Evolutionary conservation across 257 asterid genomes (phyloP).

Genomic region (Solanum pinnatisectum): DNA sequence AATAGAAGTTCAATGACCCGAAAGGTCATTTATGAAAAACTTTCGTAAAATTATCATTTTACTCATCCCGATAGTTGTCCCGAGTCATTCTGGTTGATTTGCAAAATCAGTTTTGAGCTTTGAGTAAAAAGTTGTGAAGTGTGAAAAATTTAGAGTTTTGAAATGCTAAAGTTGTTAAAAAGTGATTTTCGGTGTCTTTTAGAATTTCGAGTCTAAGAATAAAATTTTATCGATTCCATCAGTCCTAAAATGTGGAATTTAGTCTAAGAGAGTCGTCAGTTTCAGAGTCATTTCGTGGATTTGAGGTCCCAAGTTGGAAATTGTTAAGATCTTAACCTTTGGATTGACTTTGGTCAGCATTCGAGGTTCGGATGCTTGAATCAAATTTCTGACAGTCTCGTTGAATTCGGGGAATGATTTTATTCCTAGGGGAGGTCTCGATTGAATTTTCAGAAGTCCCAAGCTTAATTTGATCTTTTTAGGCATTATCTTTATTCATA

Average conservation of each 20-base stretch:
- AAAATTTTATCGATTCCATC: rapidly evolving
- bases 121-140: not conserved
- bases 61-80: not conserved
- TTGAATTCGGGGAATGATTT: not conserved
- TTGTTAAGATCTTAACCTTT: no score
- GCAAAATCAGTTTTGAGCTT: no score
- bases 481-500: not conserved
- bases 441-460: not conserved
- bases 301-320: not conserved
- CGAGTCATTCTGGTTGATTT: not conserved
- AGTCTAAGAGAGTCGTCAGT: not conserved
- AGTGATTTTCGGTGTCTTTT: not conserved
- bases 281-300: not conserved
- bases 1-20: not conserved
- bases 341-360: not conserved
- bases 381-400: rapidly evolving
- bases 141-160: not conserved
- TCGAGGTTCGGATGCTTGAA: not conserved
- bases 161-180: not conserved
- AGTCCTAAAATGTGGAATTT: not conserved
- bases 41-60: not conserved
- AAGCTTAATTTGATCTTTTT: not conserved
- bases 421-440: not conserved
- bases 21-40: not conserved
- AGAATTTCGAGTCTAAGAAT: no score